Evolutionary conservation across 73 alveolate species (phyloP).

Genomic region (Paramecium pentaurelia): DNA sequence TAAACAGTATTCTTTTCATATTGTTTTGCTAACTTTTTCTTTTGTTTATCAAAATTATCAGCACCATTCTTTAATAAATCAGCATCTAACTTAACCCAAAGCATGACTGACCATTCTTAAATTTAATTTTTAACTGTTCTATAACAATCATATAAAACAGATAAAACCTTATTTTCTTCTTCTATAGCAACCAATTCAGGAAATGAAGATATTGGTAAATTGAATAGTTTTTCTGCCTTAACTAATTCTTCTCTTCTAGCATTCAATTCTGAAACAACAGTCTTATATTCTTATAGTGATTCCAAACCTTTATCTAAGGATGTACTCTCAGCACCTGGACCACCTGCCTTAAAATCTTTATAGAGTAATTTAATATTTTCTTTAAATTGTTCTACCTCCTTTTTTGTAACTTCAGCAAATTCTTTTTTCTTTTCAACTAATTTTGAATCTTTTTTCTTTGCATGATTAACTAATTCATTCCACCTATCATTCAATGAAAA

Average conservation of each 20-base stretch:
- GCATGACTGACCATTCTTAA: slow-evolving; percentile 92
- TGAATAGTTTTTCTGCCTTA: slow-evolving; percentile 91
- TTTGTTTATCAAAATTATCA: slow-evolving; percentile 86
- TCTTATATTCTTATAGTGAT: slow-evolving; percentile 77
- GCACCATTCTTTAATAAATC: slow-evolving; percentile 81
- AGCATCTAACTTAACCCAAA: slow-evolving; percentile 94
- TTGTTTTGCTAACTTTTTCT: slow-evolving; percentile 66
- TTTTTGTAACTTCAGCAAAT: slow-evolving; percentile 93
- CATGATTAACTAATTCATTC: slow-evolving; percentile 91
- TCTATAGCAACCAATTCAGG: slow-evolving; percentile 94
- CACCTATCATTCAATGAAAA: slow-evolving; percentile 81
- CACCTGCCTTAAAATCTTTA: slow-evolving; percentile 84
- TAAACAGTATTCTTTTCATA: slow-evolving; percentile 58
- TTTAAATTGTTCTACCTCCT: slow-evolving; percentile 85
- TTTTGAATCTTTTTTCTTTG: slow-evolving; percentile 94
- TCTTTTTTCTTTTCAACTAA: slow-evolving; percentile 87
- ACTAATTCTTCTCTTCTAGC: slow-evolving; percentile 93
- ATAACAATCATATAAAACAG: slow-evolving; percentile 85
- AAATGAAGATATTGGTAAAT: slow-evolving; percentile 93
- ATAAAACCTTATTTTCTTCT: slow-evolving; percentile 88
- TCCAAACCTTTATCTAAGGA: slow-evolving; percentile 92
- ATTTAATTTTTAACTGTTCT: slow-evolving; percentile 85
- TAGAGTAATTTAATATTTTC: slow-evolving; percentile 86
- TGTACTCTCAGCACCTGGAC: slow-evolving; percentile 93
- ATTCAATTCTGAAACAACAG: slow-evolving; percentile 77